Conservation (phyloP, 2,329 filamentous ascomycete species). For the Penicillium sclerotigenum region DNA sequence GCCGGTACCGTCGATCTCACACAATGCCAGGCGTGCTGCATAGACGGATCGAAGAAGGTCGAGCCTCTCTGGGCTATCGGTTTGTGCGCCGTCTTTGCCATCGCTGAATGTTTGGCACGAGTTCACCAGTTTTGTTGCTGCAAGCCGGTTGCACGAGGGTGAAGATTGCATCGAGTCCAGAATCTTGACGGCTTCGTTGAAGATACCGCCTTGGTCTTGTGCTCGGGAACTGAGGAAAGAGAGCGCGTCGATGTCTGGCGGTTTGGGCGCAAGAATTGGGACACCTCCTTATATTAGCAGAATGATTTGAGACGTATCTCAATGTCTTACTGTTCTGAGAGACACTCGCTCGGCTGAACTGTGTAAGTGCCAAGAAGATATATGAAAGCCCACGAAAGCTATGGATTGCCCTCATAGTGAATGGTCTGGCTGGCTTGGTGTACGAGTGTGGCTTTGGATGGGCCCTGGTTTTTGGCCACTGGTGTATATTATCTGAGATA, state of each 20-base stretch:
- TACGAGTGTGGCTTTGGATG: not conserved
- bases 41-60: slow-evolving; percentile 56
- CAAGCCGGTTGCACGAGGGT: slow-evolving; percentile 53
- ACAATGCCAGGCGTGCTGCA: slow-evolving; percentile 61
- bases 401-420: not conserved
- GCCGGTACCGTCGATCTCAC: slow-evolving; percentile 57
- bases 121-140: slow-evolving; percentile 50
- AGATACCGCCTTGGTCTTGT: slow-evolving; percentile 34
- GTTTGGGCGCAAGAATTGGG: not conserved
- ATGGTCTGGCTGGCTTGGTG: not conserved
- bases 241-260: slow-evolving; percentile 24
- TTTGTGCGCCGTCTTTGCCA: slow-evolving; percentile 22
- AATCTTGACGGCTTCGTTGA: slow-evolving; percentile 43
- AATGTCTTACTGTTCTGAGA: not conserved
- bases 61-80: slow-evolving; percentile 31
- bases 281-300: not conserved
- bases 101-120: slow-evolving; percentile 52
- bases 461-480: not conserved
- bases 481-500: not conserved
- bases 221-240: slow-evolving; percentile 26
- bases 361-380: not conserved
- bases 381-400: not conserved
- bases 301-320: not conserved
- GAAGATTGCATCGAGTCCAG: slow-evolving; percentile 46
- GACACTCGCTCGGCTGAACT: not conserved